These are phyloP conservation scores for Alternaria metachromatica DNA, from an alignment of 2,329 filamentous ascomycete species.

Conservation along the genomic window DNA sequence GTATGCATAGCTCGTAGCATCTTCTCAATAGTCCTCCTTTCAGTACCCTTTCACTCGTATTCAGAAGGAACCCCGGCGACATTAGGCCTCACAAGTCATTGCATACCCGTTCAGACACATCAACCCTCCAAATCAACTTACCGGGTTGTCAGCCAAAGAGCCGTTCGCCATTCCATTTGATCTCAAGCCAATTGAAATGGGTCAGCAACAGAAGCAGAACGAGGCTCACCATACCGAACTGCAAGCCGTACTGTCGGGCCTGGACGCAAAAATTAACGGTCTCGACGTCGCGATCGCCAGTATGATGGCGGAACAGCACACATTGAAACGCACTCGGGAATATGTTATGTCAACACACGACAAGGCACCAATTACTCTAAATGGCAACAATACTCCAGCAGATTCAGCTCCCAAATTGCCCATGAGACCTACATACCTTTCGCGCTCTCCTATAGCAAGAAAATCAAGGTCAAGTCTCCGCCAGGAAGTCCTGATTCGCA, in stretches of 20 bases:
- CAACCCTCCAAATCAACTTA: fast-evolving
- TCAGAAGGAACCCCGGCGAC: too few species aligned
- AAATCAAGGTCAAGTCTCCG: not conserved
- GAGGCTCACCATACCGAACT: not conserved
- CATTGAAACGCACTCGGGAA: not conserved
- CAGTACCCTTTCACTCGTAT: too few species aligned
- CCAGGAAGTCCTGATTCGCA: not conserved
- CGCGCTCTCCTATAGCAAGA: fast-evolving
- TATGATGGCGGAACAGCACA: not conserved
- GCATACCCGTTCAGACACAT: fast-evolving
- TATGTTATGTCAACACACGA: fast-evolving
- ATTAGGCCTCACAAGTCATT: not conserved
- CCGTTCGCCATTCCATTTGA: fast-evolving
- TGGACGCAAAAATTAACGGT: not conserved
- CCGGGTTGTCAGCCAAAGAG: not conserved
- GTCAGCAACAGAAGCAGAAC: not conserved
- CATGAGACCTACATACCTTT: not conserved
- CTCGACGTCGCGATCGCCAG: not conserved
- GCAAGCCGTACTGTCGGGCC: not conserved
- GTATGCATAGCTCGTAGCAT: not conserved
- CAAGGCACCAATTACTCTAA: fast-evolving
- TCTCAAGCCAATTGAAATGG: fast-evolving
- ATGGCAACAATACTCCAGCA: not conserved
- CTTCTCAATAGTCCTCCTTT: too few species aligned
- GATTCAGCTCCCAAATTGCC: fast-evolving